These are phyloP conservation scores for Naematelia encephala DNA, from an alignment of 768 basidiomycete genomes.

Conservation along the genomic window DNA sequence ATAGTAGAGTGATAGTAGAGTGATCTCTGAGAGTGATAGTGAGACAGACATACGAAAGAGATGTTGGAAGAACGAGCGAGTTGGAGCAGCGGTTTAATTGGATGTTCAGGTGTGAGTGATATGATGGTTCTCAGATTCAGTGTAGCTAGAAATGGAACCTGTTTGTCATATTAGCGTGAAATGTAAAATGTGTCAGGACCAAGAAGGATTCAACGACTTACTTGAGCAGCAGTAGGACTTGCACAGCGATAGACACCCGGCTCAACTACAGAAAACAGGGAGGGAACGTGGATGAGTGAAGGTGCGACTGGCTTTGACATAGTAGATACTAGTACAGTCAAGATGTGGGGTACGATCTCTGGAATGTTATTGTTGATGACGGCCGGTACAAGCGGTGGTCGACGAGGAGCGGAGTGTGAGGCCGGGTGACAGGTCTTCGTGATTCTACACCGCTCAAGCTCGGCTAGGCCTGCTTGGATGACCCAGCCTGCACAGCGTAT, in stretches of 20 bases:
- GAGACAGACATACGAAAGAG: conserved; percentile 48
- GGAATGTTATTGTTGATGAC: too few species aligned
- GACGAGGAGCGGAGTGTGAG: too few species aligned
- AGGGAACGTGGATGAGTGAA: conserved; percentile 36
- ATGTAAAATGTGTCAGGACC: background rate
- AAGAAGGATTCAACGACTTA: conserved; percentile 12
- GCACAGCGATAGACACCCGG: conserved; percentile 43
- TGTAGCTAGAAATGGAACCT: conserved; percentile 42
- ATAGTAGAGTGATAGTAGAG: background rate
- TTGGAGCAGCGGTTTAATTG: conserved; percentile 36
- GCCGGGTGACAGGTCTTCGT: too few species aligned
- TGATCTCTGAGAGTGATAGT: background rate
- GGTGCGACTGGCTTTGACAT: conserved; percentile 25
- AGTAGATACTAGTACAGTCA: too few species aligned
- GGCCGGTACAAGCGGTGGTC: too few species aligned
- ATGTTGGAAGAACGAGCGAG: conserved; percentile 25
- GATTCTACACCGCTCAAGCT: too few species aligned
- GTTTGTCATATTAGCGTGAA: conserved; percentile 1
- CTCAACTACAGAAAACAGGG: conserved; percentile 43
- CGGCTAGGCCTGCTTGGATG: too few species aligned
- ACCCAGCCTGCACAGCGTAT: too few species aligned
- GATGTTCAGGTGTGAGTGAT: conserved; percentile 45
- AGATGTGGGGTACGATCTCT: too few species aligned
- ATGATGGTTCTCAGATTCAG: conserved; percentile 41
- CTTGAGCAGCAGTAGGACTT: conserved; percentile 41